Base-by-base conservation (phyloP, 2,329 filamentous ascomycete genomes). In the Cadophora sp. region DNA sequence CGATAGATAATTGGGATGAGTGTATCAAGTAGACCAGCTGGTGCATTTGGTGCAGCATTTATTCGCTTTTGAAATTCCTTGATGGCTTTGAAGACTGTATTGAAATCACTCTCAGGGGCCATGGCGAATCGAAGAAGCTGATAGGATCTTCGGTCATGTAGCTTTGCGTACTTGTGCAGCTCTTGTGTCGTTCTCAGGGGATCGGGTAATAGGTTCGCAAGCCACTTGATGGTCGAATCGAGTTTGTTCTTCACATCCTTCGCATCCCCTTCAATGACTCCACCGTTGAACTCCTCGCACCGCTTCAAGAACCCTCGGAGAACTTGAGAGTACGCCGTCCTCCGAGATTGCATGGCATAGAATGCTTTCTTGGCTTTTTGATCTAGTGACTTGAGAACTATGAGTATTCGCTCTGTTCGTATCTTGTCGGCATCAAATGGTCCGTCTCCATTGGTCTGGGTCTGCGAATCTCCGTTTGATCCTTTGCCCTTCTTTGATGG, bases 231-330 rank as follows among this genome's bases (percentile, higher is more conserved):
- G 14, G 93, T 87, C 72, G 86, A 89, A 66, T 89, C 87, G 36
- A 99, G 84, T 64, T 89, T 89, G 11, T 83, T 82, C 73, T 93
- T 93, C 72, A 84, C 83, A 20, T 90, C 84, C 71, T 85, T 87
- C 27, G 89, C 89, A 61, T 92, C 87, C n/a, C 85, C 84, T 20
- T 92, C 89, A 68, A 93, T 88, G 14, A 96, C 89, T 36, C 94
- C 94, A 27, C 93, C 94, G 74, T 98, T 97, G 80, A 92, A 96
- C 16, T 91, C 86, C 76, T 97, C 94, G 75, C 94, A 97, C n/a
- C 89, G 84, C 72, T 91, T 88, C 58, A 99, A 81, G 73, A 95
- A 93, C n/a, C 88, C 84, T 47, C 88, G 85, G 68, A 97, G 83
- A 47, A 91, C 91, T 67, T 88, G 89, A 36, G 91, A 89, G 73